A percentile compares a stretch with the other conserved stretches of the same genome.
Evolutionary conservation across 441 rosid genomes (phyloP).

Genomic region (Brassica hybrid): DNA sequence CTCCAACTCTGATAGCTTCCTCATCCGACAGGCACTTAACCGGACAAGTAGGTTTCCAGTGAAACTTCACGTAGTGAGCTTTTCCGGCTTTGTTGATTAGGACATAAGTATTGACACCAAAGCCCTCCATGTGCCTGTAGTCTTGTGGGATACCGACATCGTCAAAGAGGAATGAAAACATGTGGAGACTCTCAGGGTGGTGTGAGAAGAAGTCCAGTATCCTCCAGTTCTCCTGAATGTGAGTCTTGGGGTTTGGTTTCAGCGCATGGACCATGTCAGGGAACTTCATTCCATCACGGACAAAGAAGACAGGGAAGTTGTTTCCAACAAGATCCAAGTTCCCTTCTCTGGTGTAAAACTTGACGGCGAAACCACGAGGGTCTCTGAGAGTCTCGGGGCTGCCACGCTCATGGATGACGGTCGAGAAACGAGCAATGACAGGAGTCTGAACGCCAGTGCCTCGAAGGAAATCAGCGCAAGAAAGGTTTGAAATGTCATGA

Average conservation of each 20-base stretch:
- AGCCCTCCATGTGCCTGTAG: constrained; percentile 97
- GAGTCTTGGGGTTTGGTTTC: constrained; percentile 94
- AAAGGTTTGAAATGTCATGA: constrained; percentile 67
- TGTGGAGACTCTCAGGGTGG: constrained; percentile 94
- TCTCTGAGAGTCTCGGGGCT: constrained; percentile 96
- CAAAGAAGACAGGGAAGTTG: constrained; percentile 92
- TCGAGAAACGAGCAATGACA: constrained; percentile 85
- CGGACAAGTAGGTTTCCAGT: constrained; percentile 95
- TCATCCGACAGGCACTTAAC: constrained; percentile 82
- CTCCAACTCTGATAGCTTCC: constrained; percentile 89
- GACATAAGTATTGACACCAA: constrained; percentile 83
- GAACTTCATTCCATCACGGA: constrained; percentile 95
- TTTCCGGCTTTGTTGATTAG: constrained; percentile 85
- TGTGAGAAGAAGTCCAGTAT: constrained; percentile 90
- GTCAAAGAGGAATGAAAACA: constrained; percentile 85
- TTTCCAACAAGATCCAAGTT: constrained; percentile 97
- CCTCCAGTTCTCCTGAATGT: constrained; percentile 96
- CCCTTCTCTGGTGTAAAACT: constrained; percentile 99
- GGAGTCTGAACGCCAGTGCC: constrained; percentile 97
- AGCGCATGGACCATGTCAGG: constrained; percentile 94
- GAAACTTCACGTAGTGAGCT: constrained; percentile 84
- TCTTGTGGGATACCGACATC: constrained; percentile 93
- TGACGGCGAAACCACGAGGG: constrained; percentile 96
- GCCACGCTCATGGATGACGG: constrained; percentile 92
- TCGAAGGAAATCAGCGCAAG: constrained; percentile 95